These are phyloP conservation scores for Rhodotorula glutinis DNA, from an alignment of 1,284 basidiomycete species.

Conservation along the genomic window DNA sequence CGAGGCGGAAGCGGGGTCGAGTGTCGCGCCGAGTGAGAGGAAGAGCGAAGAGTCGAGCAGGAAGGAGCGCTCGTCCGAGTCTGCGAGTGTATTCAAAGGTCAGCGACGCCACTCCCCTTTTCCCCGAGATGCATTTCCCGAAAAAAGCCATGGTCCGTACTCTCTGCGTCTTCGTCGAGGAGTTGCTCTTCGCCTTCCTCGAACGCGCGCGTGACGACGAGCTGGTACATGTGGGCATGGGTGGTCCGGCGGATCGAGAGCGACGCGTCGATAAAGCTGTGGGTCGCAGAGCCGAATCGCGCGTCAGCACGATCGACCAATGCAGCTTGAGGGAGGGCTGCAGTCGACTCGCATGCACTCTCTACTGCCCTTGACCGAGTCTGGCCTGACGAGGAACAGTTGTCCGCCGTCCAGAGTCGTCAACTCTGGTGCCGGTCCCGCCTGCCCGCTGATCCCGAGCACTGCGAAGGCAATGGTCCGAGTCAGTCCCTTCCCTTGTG, in stretches of 20 bases:
- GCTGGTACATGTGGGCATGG: conserved; percentile 84
- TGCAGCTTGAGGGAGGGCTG: too few relatives aligned
- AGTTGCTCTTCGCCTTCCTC: conserved; percentile 93
- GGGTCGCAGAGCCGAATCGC: background rate
- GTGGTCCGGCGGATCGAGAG: conserved; percentile 81
- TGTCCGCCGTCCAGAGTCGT: conserved; percentile 92
- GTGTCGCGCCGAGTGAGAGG: conserved; percentile 66
- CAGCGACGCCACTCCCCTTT: background rate
- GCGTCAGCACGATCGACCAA: too few relatives aligned
- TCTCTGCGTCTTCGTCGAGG: conserved; percentile 91
- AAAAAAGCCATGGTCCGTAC: conserved; percentile 56
- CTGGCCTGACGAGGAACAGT: conserved; percentile 85
- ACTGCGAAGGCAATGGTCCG: background rate
- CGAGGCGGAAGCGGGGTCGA: conserved; percentile 58
- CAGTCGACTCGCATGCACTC: conserved; percentile 88
- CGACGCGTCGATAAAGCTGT: conserved; percentile 91
- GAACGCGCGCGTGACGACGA: conserved; percentile 93
- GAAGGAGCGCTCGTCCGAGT: conserved; percentile 76
- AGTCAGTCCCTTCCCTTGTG: background rate
- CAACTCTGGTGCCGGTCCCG: conserved; percentile 62
- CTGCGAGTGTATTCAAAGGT: conserved; percentile 2
- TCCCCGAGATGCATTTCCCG: background rate
- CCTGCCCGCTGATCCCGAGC: conserved; percentile 17
- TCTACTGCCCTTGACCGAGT: conserved; percentile 80
- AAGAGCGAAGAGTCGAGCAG: conserved; percentile 83